Conservation (phyloP, 2,329 filamentous ascomycete genomes). For the Claviceps lovelessii region DNA sequence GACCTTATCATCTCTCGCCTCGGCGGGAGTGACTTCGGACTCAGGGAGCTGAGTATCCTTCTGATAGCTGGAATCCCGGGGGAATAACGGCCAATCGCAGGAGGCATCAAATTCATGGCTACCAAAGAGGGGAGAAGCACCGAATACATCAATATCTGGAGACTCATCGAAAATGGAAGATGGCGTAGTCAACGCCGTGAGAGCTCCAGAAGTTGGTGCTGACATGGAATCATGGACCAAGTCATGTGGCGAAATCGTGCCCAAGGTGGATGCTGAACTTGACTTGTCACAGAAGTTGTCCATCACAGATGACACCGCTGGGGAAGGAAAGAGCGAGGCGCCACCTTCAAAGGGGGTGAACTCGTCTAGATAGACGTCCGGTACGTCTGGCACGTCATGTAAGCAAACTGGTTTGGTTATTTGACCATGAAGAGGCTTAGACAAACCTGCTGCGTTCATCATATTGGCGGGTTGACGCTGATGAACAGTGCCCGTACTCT, state of each 20-base stretch:
- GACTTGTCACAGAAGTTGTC: slow-evolving; percentile 34
- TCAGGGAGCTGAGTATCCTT: slow-evolving; percentile 13
- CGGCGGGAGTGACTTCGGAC: slow-evolving; percentile 27
- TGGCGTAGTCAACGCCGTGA: slow-evolving; percentile 76
- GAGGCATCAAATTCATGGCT: slow-evolving; percentile 39
- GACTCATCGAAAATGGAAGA: slow-evolving; percentile 61
- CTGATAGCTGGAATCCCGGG: slow-evolving; percentile 26
- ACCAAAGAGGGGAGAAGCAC: slow-evolving; percentile 66
- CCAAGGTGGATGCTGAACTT: slow-evolving; percentile 39
- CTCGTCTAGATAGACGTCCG: slow-evolving; percentile 46
- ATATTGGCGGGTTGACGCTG: slow-evolving; percentile 28
- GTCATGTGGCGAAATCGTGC: slow-evolving; percentile 75
- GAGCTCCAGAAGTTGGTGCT: slow-evolving; percentile 65
- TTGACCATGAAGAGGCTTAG: not conserved
- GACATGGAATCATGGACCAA: slow-evolving; percentile 59
- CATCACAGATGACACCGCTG: slow-evolving; percentile 34
- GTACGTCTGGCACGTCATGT: slow-evolving; percentile 26
- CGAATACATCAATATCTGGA: slow-evolving; percentile 58
- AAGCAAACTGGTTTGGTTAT: slow-evolving; percentile 16
- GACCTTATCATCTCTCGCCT: slow-evolving; percentile 35
- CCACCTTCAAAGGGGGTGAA: slow-evolving; percentile 42
- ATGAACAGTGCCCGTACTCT: slow-evolving; percentile 37
- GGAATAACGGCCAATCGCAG: slow-evolving; percentile 55
- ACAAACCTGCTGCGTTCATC: slow-evolving; percentile 30
- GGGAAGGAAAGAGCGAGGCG: slow-evolving; percentile 38